A percentile compares a stretch with the other conserved stretches of the same genome.
These are phyloP conservation scores for Candida golubevii DNA, from an alignment of 805 yeast species.

Conservation along the genomic window DNA sequence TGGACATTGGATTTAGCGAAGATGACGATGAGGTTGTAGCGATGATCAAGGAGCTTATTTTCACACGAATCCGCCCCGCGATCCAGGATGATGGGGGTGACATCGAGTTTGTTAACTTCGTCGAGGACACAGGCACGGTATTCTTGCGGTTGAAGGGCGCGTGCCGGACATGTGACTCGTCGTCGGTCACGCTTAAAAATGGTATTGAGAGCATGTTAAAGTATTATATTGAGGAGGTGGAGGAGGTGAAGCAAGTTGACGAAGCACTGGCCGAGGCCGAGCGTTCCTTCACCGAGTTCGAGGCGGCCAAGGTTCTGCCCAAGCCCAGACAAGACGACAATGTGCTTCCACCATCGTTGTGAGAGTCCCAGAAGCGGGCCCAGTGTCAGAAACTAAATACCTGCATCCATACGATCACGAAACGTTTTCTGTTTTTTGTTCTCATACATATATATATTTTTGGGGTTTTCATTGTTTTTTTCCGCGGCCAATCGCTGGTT, in stretches of 20 bases:
- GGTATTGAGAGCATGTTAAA: slow-evolving; percentile 72
- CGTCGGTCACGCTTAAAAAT: slow-evolving; percentile 60
- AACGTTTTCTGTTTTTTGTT: too few relatives aligned
- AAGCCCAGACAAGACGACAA: slow-evolving; percentile 20
- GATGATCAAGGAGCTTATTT: slow-evolving; percentile 65
- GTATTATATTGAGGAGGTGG: slow-evolving; percentile 65
- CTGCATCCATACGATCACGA: too few relatives aligned
- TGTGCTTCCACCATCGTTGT: slow-evolving; percentile 15
- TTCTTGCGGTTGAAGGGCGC: slow-evolving; percentile 61
- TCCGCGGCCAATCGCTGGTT: too few relatives aligned
- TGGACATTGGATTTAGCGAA: slow-evolving; percentile 45
- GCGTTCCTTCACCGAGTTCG: slow-evolving; percentile 16
- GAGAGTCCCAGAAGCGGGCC: not conserved
- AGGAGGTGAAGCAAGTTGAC: slow-evolving; percentile 49
- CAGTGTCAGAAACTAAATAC: too few relatives aligned
- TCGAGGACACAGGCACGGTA: slow-evolving; percentile 53
- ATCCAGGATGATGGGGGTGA: slow-evolving; percentile 77
- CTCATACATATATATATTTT: too few relatives aligned
- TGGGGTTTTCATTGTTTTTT: too few relatives aligned
- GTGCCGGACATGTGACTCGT: slow-evolving; percentile 66
- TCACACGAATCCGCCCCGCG: slow-evolving; percentile 69
- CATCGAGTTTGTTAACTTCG: slow-evolving; percentile 58
- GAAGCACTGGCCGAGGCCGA: slow-evolving; percentile 26
- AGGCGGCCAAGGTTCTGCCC: slow-evolving; percentile 23
- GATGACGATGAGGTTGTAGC: slow-evolving; percentile 64